Percentiles rank a stretch among this genome's conserved stretches.
Conservation (phyloP, 1,139 yeast genomes). For the Pichia inconspicua region DNA sequence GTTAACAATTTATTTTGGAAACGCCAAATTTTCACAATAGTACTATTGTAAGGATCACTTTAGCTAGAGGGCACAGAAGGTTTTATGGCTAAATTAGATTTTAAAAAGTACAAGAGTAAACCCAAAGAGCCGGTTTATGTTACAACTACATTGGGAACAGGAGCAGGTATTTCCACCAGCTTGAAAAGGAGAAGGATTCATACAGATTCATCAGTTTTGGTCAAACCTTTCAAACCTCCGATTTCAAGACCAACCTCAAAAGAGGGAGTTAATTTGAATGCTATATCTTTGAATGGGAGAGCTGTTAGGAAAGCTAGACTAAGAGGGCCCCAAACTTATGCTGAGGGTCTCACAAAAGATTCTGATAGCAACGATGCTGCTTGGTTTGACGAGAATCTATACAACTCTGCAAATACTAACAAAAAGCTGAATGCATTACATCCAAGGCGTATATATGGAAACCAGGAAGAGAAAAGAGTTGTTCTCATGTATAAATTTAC, state of each 20-base stretch:
- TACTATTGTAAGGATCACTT: not conserved
- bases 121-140: constrained; percentile 25
- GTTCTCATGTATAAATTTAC: constrained; percentile 27
- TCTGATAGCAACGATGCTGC: constrained; percentile 11
- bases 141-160: constrained; percentile 30
- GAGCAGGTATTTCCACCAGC: constrained; percentile 31
- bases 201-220: constrained; percentile 31
- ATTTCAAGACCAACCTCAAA: constrained; percentile 13
- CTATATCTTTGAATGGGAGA: constrained; percentile 3
- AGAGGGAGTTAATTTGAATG: not conserved
- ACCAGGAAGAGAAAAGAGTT: constrained; percentile 19
- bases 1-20: not conserved
- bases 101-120: constrained; percentile 14
- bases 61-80: not conserved
- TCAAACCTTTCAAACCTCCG: constrained; percentile 37
- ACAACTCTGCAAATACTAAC: constrained; percentile 20
- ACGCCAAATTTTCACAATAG: not conserved
- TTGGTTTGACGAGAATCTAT: constrained; percentile 18
- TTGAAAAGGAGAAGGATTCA: constrained; percentile 29
- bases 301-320: constrained; percentile 28
- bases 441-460: constrained; percentile 23
- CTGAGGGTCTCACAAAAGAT: constrained; percentile 27
- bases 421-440: constrained; percentile 26
- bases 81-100: constrained; percentile 10
- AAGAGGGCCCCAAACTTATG: constrained; percentile 32